A percentile compares a stretch with the other conserved stretches of the same genome.
These are phyloP conservation scores for Chlorella sp. DNA, from an alignment of 139 green algal genomes.

Conservation along the genomic window DNA sequence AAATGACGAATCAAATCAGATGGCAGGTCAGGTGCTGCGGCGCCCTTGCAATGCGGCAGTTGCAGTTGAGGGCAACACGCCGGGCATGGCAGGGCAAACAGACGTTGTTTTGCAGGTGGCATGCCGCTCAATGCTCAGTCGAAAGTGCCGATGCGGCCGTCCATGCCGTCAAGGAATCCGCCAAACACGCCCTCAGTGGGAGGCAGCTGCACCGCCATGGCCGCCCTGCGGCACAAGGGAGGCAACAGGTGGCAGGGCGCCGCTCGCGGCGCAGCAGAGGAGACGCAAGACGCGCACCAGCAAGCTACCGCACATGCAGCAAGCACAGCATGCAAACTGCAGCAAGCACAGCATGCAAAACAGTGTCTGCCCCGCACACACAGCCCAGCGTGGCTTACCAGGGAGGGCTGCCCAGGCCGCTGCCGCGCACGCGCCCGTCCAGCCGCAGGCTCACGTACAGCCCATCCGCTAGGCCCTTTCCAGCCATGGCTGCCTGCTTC, in stretches of 20 bases:
- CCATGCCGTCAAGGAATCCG: conserved; percentile 81
- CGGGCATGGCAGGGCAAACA: not conserved
- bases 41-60: not conserved
- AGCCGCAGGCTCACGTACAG: conserved; percentile 81
- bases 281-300: too few species aligned
- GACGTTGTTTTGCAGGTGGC: not conserved
- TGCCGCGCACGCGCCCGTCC: conserved; percentile 78
- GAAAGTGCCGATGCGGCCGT: conserved; percentile 43
- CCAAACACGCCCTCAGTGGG: conserved; percentile 62
- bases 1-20: not conserved
- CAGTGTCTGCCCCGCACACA: too few species aligned
- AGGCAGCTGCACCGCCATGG: conserved; percentile 67
- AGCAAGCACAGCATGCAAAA: too few species aligned
- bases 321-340: too few species aligned
- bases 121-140: not conserved
- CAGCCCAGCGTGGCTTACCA: conserved; percentile 26
- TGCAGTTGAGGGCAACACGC: not conserved
- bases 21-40: not conserved
- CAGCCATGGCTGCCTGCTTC: conserved; percentile 64
- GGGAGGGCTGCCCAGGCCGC: conserved; percentile 65
- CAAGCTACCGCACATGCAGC: too few species aligned
- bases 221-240: conserved; percentile 14
- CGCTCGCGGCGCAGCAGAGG: too few species aligned
- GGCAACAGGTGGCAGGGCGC: too few species aligned
- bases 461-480: conserved; percentile 28